Evolutionary conservation across 2,329 filamentous ascomycete species (phyloP).

Genomic region (Ramularia collo-cygni): DNA sequence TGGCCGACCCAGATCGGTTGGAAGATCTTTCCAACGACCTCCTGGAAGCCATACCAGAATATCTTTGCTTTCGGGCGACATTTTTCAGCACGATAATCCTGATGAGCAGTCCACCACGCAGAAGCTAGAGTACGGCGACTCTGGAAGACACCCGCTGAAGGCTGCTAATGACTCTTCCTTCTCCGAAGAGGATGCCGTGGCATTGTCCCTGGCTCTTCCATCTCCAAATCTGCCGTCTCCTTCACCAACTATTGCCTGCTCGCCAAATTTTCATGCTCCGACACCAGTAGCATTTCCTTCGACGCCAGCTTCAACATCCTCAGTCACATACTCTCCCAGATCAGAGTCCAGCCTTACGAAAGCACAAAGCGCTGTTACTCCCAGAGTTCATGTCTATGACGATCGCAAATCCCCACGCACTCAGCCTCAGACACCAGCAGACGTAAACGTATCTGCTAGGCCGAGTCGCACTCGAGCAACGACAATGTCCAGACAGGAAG

Average conservation of each 20-base stretch:
- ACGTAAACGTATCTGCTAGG: constrained; percentile 16
- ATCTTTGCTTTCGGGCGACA: constrained; percentile 19
- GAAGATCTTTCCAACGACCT: constrained; percentile 18
- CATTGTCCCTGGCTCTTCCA: constrained; percentile 17
- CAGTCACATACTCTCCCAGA: background rate
- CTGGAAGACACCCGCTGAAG: too few species aligned
- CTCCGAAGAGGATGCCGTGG: constrained; percentile 10
- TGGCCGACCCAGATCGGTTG: constrained; percentile 19
- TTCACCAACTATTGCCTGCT: background rate
- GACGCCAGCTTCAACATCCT: constrained; percentile 3
- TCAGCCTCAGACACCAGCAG: constrained; percentile 32
- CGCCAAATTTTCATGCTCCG: background rate
- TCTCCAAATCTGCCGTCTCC: constrained; percentile 10
- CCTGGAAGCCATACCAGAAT: constrained; percentile 8
- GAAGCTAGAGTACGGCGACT: background rate
- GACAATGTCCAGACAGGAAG: background rate
- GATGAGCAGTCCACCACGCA: constrained; percentile 3
- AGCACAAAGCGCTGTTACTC: constrained; percentile 7
- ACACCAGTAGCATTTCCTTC: too few species aligned
- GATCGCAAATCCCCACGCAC: constrained; percentile 20
- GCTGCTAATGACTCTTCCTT: background rate
- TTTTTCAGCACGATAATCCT: constrained; percentile 15
- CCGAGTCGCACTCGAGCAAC: background rate
- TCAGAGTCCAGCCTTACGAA: constrained; percentile 1
- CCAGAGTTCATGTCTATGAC: constrained; percentile 26